Evolutionary conservation across 1,139 yeast genomes (phyloP).

Genomic region (Barnettozyma hawaiiensis): DNA sequence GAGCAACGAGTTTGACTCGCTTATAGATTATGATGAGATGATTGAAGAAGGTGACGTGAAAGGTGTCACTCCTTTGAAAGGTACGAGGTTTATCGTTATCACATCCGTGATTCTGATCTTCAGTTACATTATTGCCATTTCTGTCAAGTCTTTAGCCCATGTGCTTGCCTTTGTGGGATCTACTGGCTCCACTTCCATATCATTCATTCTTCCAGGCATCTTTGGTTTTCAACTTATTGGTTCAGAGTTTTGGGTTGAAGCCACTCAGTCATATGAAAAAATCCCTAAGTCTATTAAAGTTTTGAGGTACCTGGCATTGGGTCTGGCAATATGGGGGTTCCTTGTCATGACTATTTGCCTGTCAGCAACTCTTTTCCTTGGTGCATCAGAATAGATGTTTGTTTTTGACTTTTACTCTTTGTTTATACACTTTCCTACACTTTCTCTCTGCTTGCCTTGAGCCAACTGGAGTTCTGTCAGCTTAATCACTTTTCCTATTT

Average conservation of each 20-base stretch:
- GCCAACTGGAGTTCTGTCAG: not conserved
- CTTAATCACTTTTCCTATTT: too few species aligned
- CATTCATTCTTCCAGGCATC: slow-evolving; percentile 87
- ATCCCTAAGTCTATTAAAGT: slow-evolving; percentile 38
- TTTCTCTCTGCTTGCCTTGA: too few species aligned
- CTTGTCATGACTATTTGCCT: slow-evolving; percentile 75
- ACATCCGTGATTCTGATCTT: slow-evolving; percentile 57
- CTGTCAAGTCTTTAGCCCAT: slow-evolving; percentile 73
- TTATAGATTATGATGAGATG: slow-evolving; percentile 25
- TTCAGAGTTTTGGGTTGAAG: slow-evolving; percentile 35
- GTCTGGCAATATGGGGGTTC: slow-evolving; percentile 68
- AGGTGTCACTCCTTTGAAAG: slow-evolving; percentile 26
- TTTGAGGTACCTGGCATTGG: slow-evolving; percentile 54
- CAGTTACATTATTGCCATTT: slow-evolving; percentile 69
- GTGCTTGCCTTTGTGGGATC: slow-evolving; percentile 92
- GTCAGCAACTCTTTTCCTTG: slow-evolving; percentile 63
- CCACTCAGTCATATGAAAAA: slow-evolving; percentile 22
- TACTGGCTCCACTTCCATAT: slow-evolving; percentile 90
- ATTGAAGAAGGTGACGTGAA: slow-evolving; percentile 29
- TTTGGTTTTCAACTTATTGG: slow-evolving; percentile 72
- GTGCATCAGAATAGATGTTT: slow-evolving; percentile 36
- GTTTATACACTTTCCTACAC: too few species aligned
- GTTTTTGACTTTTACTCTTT: not conserved
- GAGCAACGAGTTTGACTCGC: slow-evolving; percentile 13
- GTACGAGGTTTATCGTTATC: slow-evolving; percentile 51